Base-by-base conservation (phyloP, 106 monocot species). In the Platanthera guangdongensis region DNA sequence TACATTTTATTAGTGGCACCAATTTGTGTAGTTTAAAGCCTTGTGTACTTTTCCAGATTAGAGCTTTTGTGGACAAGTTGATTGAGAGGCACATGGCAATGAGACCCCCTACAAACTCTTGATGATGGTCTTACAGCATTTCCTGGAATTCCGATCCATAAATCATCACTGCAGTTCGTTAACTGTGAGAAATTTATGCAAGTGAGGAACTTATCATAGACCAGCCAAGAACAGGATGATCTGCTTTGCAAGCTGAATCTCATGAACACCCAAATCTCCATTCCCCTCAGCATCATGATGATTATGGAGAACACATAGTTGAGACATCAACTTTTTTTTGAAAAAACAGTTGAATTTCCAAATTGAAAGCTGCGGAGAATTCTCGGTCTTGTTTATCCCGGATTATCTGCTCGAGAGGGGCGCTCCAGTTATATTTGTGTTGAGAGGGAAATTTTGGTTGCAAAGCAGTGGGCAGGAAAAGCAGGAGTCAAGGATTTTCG, bases 11-110 rank as follows among this genome's bases (percentile, higher is more conserved):
- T 60, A 7, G 59, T 1, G 1, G 8, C 59, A 60, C 9, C 18
- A 60, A 21, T 60, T 18, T 65, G 3, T 30, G 25, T 70, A 70
- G 16, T 48, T 70, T 70, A 47, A 3, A 51, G 19, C 22, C 2
- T 10, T 63, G 22, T 69, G 18, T 18, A 47, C 32, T 76, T 28
- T 82, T 91, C 80, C 88, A 95, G 95, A 95, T 95, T 74, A 82
- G 90, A 62, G 49, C 90, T 51, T 95, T 92, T 81, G 95, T 95
- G 83, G 92, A 95, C 79, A 92, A 84, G 81, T 80, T 95, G 86
- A 90, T 95, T 72, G 92, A 92, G 76, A 90, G 84, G 75, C 90
- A 95, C 47, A 80, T 90, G 69, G 77, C 87, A 78, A 80, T 76
- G 50, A 83, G 68, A 80, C 73, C 63, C 71, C 81, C 59, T 74